Evolutionary conservation across 441 rosid species (phyloP).

Genomic region (Rhodomyrtus psidioides): DNA sequence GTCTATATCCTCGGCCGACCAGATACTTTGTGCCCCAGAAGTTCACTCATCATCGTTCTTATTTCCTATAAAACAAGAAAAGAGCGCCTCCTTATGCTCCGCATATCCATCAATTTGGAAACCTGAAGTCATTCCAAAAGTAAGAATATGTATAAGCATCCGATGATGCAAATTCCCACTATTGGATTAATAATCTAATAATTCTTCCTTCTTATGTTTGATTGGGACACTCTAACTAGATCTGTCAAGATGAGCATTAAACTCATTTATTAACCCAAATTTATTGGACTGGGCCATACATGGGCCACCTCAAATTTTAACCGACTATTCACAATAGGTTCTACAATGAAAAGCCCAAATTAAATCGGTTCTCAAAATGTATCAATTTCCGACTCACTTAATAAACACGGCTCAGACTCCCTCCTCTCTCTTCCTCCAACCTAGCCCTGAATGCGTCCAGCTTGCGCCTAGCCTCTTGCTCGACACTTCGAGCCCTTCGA

Average conservation of each 20-base stretch:
- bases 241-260: neutral
- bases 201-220: neutral
- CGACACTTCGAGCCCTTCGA: neutral
- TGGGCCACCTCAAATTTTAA: neutral
- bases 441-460: neutral
- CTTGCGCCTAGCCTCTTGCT: neutral
- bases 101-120: neutral
- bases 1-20: neutral
- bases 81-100: neutral
- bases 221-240: neutral
- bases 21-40: neutral
- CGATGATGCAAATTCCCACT: neutral
- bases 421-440: neutral
- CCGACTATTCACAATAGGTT: neutral
- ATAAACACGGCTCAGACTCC: neutral
- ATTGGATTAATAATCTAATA: neutral
- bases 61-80: neutral
- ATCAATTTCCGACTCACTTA: neutral
- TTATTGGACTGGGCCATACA: neutral
- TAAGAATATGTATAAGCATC: neutral
- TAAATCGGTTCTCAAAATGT: neutral
- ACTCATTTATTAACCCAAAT: neutral
- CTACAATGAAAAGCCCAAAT: neutral
- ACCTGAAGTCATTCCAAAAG: neutral
- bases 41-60: neutral